Percentiles rank a stretch among this genome's conserved stretches.
Conservation (phyloP, 129 eudicot genomes). For the Tanacetum coccineum region DNA sequence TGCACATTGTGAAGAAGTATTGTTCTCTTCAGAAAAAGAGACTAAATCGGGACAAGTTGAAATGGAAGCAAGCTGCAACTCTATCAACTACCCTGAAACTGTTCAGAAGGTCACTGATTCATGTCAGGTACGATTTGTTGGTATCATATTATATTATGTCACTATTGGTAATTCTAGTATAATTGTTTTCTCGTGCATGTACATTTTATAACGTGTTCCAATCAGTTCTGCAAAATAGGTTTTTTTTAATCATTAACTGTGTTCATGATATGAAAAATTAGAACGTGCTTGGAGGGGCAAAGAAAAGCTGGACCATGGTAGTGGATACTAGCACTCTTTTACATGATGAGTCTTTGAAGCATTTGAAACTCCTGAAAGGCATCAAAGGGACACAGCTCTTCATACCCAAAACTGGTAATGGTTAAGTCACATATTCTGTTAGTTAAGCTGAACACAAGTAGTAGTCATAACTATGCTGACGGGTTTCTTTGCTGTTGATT, state of each 20-base stretch:
- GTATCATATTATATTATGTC: constrained; percentile 3
- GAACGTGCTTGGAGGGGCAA: constrained; percentile 31
- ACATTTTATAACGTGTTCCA: too few relatives aligned
- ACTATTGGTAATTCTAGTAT: not conserved
- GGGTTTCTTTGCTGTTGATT: constrained; percentile 7
- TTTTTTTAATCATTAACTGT: not conserved
- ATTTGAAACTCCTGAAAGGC: constrained; percentile 74
- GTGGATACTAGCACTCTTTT: constrained; percentile 64
- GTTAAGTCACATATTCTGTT: not conserved
- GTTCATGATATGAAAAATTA: constrained; percentile 27
- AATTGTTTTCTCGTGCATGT: too few relatives aligned
- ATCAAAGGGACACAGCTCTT: constrained; percentile 68
- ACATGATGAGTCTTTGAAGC: constrained; percentile 59
- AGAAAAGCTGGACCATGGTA: constrained; percentile 69
- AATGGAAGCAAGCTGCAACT: constrained; percentile 25
- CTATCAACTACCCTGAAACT: constrained; percentile 29
- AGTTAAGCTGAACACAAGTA: not conserved
- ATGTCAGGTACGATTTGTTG: constrained; percentile 7
- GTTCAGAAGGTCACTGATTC: constrained; percentile 28
- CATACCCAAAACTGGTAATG: constrained; percentile 75
- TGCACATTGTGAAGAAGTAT: constrained; percentile 11
- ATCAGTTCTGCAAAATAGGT: too few relatives aligned
- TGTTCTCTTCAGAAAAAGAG: constrained; percentile 34
- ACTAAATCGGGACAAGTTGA: constrained; percentile 30
- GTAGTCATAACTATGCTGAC: constrained; percentile 1